Base-by-base conservation (phyloP, 225 moss, liverwort and hornwort genomes). In the Straminergon stramineum region DNA sequence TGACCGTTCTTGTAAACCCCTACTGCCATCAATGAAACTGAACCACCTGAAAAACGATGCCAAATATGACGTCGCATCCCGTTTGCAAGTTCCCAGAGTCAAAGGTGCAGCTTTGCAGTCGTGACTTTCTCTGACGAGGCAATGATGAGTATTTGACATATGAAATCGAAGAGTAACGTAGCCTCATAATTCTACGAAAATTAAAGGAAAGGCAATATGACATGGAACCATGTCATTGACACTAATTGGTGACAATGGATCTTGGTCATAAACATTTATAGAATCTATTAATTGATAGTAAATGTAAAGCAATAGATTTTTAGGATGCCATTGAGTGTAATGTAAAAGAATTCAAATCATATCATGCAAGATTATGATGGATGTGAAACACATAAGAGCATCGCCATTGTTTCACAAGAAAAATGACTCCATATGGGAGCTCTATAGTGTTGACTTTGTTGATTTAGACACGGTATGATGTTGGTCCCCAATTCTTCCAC, bases 111-210 rank as follows among this genome's bases (percentile, higher is more conserved):
- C n/a, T 68, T 68, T n/a, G n/a, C n/a, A 74, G 23, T 51, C 75
- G 4, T 19, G 12, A 32, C 52, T 32, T 76, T 76, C 53, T 76
- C 76, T 53, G 76, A 77, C 77, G 0, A 77, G 53, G 53, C 77
- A 8, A 14, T 22, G 53, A 77, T 53, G 14, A 52, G 21, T 20
- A 13, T 51, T 28, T 28, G 45, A 74, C 48, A 23, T 17, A 10
- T 1, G 0, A 5, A 10, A 27, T 2, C 8, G 13, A n/a, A n/a
- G 24, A 37, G 9, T 2, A 48, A 48, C 9, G 9, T 48, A 7
- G 37, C 67, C 35, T 11, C 12, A 7, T 2, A 48, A 48, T 48
- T 48, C 9, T 22, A n/a, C 0, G 1, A 13, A 68, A 37, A n/a
- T 1, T 11, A 7, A 6, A 35, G 10, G 57, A 34, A 34, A 34